Conservation (phyloP, 306 rosid genomes). For the Casuarina cunninghamiana region DNA sequence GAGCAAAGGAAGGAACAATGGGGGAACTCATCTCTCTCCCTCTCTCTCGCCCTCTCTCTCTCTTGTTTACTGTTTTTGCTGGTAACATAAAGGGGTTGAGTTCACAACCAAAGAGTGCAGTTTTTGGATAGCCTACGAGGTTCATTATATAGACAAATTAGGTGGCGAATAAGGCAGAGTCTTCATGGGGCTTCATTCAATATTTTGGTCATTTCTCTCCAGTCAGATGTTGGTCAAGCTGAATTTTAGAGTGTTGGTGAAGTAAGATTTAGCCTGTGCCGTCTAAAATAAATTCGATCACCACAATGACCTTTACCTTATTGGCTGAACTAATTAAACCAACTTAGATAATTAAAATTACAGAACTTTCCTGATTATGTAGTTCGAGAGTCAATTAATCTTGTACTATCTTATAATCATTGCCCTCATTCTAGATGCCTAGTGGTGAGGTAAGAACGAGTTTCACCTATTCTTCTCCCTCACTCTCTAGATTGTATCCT, state of each 20-base stretch:
- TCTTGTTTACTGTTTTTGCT: not conserved
- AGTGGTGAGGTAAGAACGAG: too few species aligned
- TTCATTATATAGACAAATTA: conserved; percentile 26
- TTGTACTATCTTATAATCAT: not conserved
- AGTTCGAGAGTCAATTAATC: conserved; percentile 45
- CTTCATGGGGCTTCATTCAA: conserved; percentile 1
- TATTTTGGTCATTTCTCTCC: conserved; percentile 29
- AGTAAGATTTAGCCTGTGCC: conserved; percentile 42
- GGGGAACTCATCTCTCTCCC: conserved; percentile 35
- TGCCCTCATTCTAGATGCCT: not conserved
- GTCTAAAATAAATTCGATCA: conserved; percentile 16
- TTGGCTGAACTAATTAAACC: not conserved
- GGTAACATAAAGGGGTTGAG: not conserved
- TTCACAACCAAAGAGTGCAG: not conserved
- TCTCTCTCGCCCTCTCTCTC: conserved; percentile 8
- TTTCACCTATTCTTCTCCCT: not conserved
- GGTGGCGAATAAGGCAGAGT: not conserved
- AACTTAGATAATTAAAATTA: not conserved
- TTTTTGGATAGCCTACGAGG: not conserved
- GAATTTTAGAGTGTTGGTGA: conserved; percentile 76
- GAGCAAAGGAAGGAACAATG: conserved; percentile 26
- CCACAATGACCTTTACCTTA: conserved; percentile 12
- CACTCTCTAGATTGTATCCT: not conserved
- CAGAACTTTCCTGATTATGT: conserved; percentile 9
- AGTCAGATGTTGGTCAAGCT: conserved; percentile 60